These are phyloP conservation scores for Volvox carteri DNA, from an alignment of 163 green algal species.

Conservation along the genomic window DNA sequence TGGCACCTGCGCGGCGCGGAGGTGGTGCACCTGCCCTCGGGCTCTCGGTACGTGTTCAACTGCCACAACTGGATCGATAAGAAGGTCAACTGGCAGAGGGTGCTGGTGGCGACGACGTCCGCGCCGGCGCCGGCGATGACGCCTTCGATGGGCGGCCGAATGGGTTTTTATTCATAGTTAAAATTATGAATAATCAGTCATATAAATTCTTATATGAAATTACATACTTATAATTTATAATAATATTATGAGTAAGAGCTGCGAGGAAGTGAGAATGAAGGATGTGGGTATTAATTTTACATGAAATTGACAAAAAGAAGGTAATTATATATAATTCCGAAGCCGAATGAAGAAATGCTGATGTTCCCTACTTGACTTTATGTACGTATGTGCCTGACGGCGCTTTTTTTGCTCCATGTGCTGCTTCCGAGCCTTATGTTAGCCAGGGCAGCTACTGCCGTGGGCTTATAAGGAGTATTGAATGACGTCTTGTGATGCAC, in stretches of 20 bases:
- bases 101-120: slow-evolving; percentile 52
- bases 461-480: too few species aligned
- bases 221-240: too few species aligned
- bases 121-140: background rate
- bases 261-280: background rate
- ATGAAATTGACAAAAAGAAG: background rate
- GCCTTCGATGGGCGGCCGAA: background rate
- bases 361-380: background rate
- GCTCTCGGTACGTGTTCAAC: slow-evolving; percentile 65
- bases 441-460: background rate
- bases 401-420: background rate
- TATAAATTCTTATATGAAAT: too few species aligned
- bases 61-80: slow-evolving; percentile 79
- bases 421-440: background rate
- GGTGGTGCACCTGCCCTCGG: slow-evolving; percentile 72
- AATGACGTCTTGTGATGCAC: too few species aligned
- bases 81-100: slow-evolving; percentile 66
- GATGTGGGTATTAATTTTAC: background rate
- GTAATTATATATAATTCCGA: background rate
- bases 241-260: background rate
- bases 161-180: background rate
- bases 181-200: background rate
- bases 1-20: slow-evolving; percentile 80
- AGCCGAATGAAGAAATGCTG: background rate
- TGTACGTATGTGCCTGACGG: too few species aligned